phyloP scores from a whole-genome alignment of 2,329 filamentous ascomycete species.

The Curvularia sp. region DNA sequence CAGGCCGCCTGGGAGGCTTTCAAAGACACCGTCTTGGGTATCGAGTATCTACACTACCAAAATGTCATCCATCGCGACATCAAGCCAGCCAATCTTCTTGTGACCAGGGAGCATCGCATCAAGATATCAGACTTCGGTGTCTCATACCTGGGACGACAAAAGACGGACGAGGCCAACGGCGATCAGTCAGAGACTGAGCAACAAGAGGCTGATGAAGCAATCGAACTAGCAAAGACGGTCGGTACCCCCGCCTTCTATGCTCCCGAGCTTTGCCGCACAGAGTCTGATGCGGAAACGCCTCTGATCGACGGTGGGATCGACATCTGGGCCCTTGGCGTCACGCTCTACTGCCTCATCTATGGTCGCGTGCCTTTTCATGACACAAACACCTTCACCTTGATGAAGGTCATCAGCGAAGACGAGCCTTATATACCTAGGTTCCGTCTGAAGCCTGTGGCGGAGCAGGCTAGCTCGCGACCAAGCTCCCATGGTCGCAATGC shows the following conservation, averaged over 20 bases:
- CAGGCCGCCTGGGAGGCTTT: constrained; percentile 84
- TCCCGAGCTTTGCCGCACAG: constrained; percentile 92
- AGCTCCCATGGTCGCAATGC: constrained; percentile 57
- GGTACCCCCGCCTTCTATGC: constrained; percentile 98
- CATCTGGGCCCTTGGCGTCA: constrained; percentile 96
- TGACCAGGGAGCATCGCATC: constrained; percentile 82
- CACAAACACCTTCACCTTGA: constrained; percentile 90
- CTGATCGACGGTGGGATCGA: constrained; percentile 92
- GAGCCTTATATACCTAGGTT: constrained; percentile 87
- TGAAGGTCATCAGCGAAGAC: constrained; percentile 87
- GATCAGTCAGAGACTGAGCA: constrained; percentile 81
- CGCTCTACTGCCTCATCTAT: constrained; percentile 92
- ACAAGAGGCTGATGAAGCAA: constrained; percentile 86
- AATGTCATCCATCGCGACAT: constrained; percentile 61
- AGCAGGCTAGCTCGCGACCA: constrained; percentile 55
- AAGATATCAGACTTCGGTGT: constrained; percentile 99
- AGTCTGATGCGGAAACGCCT: constrained; percentile 70
- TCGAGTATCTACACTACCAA: constrained; percentile 79
- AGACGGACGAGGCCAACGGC: constrained; percentile 78
- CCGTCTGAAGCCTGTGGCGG: constrained; percentile 75
- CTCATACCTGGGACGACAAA: constrained; percentile 91
- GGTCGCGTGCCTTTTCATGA: constrained; percentile 93
- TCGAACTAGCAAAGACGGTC: constrained; percentile 97
- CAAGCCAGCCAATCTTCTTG: constrained; percentile 80
- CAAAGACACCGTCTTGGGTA: constrained; percentile 87